These are phyloP conservation scores for Salinomyces thailandicus DNA, from an alignment of 2,329 filamentous ascomycete species.

Conservation along the genomic window DNA sequence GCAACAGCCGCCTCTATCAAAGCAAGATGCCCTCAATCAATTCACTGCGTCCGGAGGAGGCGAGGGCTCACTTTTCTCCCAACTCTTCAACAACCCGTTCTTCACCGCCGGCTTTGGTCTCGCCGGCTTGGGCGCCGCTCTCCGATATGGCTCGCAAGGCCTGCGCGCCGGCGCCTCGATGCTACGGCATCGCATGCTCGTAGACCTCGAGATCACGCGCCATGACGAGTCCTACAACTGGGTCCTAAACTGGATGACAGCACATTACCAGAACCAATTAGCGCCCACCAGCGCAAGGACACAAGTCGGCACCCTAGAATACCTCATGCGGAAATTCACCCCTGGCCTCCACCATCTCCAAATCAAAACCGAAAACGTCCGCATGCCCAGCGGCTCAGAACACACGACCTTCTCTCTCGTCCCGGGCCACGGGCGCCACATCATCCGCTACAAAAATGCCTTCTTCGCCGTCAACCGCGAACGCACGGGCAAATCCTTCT, in stretches of 20 bases:
- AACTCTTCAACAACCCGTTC: slow-evolving; percentile 42
- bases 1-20: slow-evolving; percentile 2
- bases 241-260: slow-evolving; percentile 89
- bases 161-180: slow-evolving; percentile 61
- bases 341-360: slow-evolving; percentile 54
- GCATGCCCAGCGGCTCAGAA: slow-evolving; percentile 55
- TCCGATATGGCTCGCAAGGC: slow-evolving; percentile 71
- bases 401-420: slow-evolving; percentile 79
- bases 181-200: slow-evolving; percentile 73
- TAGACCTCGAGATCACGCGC: slow-evolving; percentile 91
- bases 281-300: slow-evolving; percentile 26
- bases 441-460: slow-evolving; percentile 75
- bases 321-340: slow-evolving; percentile 47
- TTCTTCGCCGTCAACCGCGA: slow-evolving; percentile 82
- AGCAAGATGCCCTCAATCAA: slow-evolving; percentile 29
- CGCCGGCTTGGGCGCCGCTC: slow-evolving; percentile 71
- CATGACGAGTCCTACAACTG: slow-evolving; percentile 89
- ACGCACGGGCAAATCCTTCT: slow-evolving; percentile 66
- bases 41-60: slow-evolving; percentile 23
- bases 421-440: slow-evolving; percentile 79
- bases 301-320: slow-evolving; percentile 38
- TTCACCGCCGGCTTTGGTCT: slow-evolving; percentile 67
- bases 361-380: slow-evolving; percentile 53
- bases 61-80: slow-evolving; percentile 32
- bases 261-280: slow-evolving; percentile 33